Base-by-base conservation (phyloP, 129 eudicot species). In the Gnaphalium uliginosum region DNA sequence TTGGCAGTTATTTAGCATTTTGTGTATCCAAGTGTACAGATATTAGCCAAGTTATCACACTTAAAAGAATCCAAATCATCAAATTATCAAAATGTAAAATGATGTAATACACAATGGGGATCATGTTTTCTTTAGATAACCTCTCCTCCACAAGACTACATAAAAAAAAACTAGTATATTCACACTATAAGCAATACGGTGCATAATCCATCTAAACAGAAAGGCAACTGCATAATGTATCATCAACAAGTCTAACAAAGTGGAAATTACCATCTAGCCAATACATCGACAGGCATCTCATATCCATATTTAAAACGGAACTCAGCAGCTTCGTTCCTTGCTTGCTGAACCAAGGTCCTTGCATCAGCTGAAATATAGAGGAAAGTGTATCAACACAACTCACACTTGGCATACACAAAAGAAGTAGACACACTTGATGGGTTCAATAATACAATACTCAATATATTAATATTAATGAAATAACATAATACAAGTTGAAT, bases 321-420 rank as follows among this genome's bases (percentile, higher is more conserved):
- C 81, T 93, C 98, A 25, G 98, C 98, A 60, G 98, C 98, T 83
- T 93, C 96, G 79, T 93, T 88, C 81, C 98, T 88, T 69, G 98
- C 98, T 85, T 90, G 98, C 71, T 90, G 96, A 66, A 93, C 98
- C 89, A 93, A 84, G 62, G 96, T 86, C 91, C 96, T 90, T 59
- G 98, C 92, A 90, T 93, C 98, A 87, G 98, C 98, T 93, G 82
- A 46, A 3, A 46, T 46, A 46, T 14, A 15, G 35, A 25, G 30
- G 26, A 9, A 25, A 25, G 1, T 23, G 18, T 60, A 60, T 26
- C 33, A 60, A 60, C 66, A 63, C 43, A 14, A 63, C 53, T 46
- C 18, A 46, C 6, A 46, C 53, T 14, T 13, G 53, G 53, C 4
- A 46, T 11, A 46, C 53, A 46, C 53, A 46, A 46, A 14, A 46